Base-by-base conservation (phyloP, 148 eudicot species). In the Rheum nobile region DNA sequence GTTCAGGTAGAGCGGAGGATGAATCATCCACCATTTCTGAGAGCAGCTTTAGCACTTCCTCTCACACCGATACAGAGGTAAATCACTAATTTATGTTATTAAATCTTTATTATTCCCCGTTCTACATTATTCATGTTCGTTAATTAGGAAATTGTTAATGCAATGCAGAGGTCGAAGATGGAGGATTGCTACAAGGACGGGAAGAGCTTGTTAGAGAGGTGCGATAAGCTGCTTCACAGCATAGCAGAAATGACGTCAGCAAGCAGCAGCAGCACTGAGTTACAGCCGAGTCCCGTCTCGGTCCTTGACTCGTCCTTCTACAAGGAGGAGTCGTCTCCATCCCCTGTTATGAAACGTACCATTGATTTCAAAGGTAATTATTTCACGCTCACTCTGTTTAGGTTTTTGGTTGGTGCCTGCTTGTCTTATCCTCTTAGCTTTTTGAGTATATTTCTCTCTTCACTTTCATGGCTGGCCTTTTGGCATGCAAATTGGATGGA, bases 241-340 rank as follows among this genome's bases (percentile, higher is more conserved):
- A 96, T 96, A 71, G 90, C 92, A 3, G 96, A 90, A 67, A 92
- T 96, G 84, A 86, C 76, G 0, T 79, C 86, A 0, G 72, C 85
- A 10, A 22, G 77, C n/a, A 73, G 75, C 77, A 67, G 50, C 77
- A 67, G 50, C 37, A 73, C 82, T 2, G 97, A 96, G 84, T 76
- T 82, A 61, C 96, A 90, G 69, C 94, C 96, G 74, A 96, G 99
- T 83, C 97, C 97, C 7, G 95, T 96, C 16, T 96, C 99, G 8
- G 99, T 96, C 43, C 90, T 96, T 0, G 99, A 96, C 86, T 88
- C 97, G 4, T 90, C 92, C 43, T 90, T 88, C 77, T 87, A 87
- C 91, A 94, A 83, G 79, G 97, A 91, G 78, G 97, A 92, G 44
- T 87, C 90, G n/a, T 87, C 96, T 14, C 99, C 99, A 2, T 96